phyloP scores from a whole-genome alignment of 805 yeast species.

The Candida orba region DNA sequence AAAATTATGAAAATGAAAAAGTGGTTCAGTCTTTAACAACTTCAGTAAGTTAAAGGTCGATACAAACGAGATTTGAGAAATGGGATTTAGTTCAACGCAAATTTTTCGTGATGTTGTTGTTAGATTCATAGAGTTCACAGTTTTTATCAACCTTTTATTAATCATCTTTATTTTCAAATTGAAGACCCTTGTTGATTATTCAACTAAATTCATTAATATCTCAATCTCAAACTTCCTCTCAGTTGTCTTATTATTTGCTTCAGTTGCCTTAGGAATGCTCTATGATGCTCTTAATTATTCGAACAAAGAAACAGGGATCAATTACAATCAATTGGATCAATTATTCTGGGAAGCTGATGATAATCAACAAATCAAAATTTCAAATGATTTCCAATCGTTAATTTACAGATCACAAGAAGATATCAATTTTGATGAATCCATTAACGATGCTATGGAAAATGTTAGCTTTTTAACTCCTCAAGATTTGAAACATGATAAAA shows the following conservation, averaged over 20 bases:
- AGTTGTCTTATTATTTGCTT: not conserved
- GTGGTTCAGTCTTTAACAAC: not conserved
- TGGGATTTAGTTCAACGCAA: not conserved
- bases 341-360: conserved; percentile 1
- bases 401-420: not conserved
- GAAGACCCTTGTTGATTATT: not conserved
- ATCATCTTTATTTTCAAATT: conserved; percentile 3
- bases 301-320: not conserved
- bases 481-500: not conserved
- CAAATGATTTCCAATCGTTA: conserved; percentile 4
- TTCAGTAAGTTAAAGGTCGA: too few relatives aligned
- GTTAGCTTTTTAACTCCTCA: not conserved
- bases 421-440: too few relatives aligned
- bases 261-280: not conserved
- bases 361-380: not conserved
- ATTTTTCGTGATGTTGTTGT: not conserved
- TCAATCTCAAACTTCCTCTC: not conserved
- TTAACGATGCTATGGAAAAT: not conserved
- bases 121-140: not conserved
- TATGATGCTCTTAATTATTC: not conserved
- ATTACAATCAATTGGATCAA: conserved; percentile 3
- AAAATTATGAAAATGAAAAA: not conserved
- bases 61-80: too few relatives aligned
- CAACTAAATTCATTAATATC: not conserved
- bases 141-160: conserved; percentile 1